A percentile compares a stretch with the other conserved stretches of the same genome.
Evolutionary conservation across 352 stramenopile species (phyloP).

Genomic region (Paralagenidium karlingii): DNA sequence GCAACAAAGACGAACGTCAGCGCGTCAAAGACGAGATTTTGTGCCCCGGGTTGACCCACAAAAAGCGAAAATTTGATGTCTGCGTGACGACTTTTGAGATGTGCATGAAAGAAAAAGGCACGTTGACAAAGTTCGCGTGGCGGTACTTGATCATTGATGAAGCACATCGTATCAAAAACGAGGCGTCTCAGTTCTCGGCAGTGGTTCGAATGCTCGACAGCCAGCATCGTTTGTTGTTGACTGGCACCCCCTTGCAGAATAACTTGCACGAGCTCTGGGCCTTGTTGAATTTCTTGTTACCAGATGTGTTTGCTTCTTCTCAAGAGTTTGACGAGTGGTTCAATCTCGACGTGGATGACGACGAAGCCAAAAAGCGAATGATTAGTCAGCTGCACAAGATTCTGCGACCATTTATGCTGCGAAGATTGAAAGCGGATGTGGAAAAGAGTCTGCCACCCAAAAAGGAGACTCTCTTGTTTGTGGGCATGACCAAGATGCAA

Average conservation of each 20-base stretch:
- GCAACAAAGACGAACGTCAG: conserved; percentile 81
- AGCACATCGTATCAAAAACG: conserved; percentile 84
- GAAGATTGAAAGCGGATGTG: conserved; percentile 97
- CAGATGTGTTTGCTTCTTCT: conserved; percentile 86
- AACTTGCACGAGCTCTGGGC: conserved; percentile 93
- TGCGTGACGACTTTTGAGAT: conserved; percentile 98
- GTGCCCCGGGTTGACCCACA: conserved; percentile 69
- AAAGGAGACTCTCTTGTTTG: conserved; percentile 93
- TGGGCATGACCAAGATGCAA: conserved; percentile 87
- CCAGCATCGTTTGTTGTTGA: conserved; percentile 84
- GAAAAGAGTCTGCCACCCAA: conserved; percentile 97
- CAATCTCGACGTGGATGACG: conserved; percentile 77
- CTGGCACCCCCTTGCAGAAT: conserved; percentile 91
- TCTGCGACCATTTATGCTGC: conserved; percentile 93
- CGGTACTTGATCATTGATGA: conserved; percentile 83
- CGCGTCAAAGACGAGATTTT: conserved; percentile 84
- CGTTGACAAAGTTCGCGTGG: conserved; percentile 85
- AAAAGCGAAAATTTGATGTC: conserved; percentile 92
- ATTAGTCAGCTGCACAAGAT: conserved; percentile 83
- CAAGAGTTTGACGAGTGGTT: conserved; percentile 85
- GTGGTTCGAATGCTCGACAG: conserved; percentile 71
- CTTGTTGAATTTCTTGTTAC: conserved; percentile 90
- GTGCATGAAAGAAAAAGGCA: conserved; percentile 81
- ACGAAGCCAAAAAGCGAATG: conserved; percentile 85
- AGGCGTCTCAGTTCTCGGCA: conserved; percentile 79